These are phyloP conservation scores for Ophiostoma perfectum DNA, from an alignment of 2,329 filamentous ascomycete genomes.

Conservation along the genomic window DNA sequence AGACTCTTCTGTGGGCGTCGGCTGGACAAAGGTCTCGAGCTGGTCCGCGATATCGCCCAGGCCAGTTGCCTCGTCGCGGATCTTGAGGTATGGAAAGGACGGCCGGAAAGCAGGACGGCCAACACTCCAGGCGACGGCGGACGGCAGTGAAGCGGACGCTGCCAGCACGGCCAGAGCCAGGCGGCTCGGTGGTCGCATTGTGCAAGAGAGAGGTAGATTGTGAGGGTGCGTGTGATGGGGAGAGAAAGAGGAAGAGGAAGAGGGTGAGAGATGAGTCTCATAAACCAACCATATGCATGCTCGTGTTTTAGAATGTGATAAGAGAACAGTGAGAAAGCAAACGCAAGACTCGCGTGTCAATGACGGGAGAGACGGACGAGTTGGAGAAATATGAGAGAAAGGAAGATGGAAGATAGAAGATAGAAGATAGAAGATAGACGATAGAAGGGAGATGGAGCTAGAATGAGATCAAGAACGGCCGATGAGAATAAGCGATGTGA, in stretches of 20 bases:
- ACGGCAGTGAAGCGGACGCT: background rate
- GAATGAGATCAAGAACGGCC: background rate
- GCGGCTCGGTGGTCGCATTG: conserved; percentile 3
- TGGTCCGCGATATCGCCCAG: background rate
- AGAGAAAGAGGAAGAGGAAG: background rate
- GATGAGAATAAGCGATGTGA: conserved; percentile 2
- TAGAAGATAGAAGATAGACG: too few relatives aligned
- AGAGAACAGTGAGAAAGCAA: conserved; percentile 1
- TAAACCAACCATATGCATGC: background rate
- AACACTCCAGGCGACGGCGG: background rate
- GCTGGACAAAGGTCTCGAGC: background rate
- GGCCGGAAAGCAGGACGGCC: background rate
- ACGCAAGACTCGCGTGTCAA: background rate
- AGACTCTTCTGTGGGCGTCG: background rate
- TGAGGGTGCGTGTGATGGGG: background rate
- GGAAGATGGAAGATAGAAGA: too few relatives aligned
- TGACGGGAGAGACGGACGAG: too few relatives aligned
- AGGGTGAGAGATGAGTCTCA: background rate
- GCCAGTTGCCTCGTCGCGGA: background rate
- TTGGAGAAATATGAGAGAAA: too few relatives aligned
- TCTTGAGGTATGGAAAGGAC: background rate
- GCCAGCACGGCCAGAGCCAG: conserved; percentile 5
- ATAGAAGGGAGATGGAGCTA: background rate
- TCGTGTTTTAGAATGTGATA: background rate
- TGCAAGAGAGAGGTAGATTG: background rate